Evolutionary conservation across 306 rosid species (phyloP).

Genomic region (Vigna angularis): DNA sequence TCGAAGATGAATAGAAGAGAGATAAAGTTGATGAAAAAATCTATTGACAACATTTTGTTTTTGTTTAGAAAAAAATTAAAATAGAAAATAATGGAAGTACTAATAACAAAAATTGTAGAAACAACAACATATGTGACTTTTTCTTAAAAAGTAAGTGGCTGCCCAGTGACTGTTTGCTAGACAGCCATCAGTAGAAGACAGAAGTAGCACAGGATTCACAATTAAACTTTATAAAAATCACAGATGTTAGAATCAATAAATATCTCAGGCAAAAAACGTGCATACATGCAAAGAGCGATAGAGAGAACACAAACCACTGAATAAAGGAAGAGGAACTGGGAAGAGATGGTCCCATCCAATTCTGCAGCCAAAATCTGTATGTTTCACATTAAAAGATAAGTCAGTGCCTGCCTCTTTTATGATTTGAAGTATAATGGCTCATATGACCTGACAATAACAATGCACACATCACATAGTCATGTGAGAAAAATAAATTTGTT

Average conservation of each 20-base stretch:
- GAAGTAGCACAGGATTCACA: constrained; percentile 30
- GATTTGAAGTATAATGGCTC: constrained; percentile 18
- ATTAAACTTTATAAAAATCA: constrained; percentile 28
- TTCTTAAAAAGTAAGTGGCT: not conserved
- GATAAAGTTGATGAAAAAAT: constrained; percentile 26
- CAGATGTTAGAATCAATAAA: constrained; percentile 25
- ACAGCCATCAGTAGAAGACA: constrained; percentile 33
- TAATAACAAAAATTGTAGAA: constrained; percentile 20
- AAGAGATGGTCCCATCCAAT: constrained; percentile 96
- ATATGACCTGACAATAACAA: constrained; percentile 29
- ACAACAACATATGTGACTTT: constrained; percentile 1
- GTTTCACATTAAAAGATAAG: constrained; percentile 41
- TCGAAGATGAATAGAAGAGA: constrained; percentile 8
- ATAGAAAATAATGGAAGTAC: constrained; percentile 6
- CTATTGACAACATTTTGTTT: not conserved
- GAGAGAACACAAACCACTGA: constrained; percentile 72
- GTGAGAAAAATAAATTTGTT: not conserved
- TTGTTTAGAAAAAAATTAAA: not conserved
- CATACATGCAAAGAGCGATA: constrained; percentile 20
- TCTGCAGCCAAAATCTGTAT: constrained; percentile 97
- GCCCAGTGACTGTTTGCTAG: constrained; percentile 14
- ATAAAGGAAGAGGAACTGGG: constrained; percentile 82
- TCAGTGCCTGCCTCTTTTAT: constrained; percentile 18
- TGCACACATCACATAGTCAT: constrained; percentile 4
- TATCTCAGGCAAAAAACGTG: not conserved